Evolutionary conservation across 257 asterid genomes (phyloP).

Genomic region (Plantago elongata): DNA sequence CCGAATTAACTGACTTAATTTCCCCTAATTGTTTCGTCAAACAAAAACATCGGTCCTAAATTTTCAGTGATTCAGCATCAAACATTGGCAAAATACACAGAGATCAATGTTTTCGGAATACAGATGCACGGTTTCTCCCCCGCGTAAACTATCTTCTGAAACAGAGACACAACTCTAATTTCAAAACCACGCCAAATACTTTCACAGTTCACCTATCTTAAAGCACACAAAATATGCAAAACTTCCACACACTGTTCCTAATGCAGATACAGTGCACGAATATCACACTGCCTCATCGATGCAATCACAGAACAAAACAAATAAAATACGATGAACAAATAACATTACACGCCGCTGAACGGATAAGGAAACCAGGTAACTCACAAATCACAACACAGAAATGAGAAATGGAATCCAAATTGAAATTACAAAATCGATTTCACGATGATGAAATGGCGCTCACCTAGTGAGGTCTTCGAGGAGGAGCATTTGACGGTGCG

Average conservation of each 20-base stretch:
- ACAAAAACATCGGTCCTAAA: no score
- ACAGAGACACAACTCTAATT: neutral
- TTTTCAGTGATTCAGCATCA: no score
- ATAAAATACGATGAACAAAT: neutral
- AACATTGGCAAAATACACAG: no score
- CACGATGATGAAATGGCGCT: neutral
- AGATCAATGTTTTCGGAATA: no score
- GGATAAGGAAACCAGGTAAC: neutral
- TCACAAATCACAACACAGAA: no score
- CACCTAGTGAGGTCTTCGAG: conserved; percentile 45
- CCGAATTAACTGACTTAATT: no score
- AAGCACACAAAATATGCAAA: neutral
- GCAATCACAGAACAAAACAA: neutral
- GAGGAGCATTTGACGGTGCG: conserved; percentile 49
- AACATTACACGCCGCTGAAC: neutral
- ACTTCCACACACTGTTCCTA: neutral
- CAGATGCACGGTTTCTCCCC: no score
- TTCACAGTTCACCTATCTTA: no score
- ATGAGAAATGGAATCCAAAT: neutral
- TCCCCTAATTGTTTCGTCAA: no score
- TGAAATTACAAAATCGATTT: neutral
- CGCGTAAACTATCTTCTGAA: no score
- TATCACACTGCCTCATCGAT: neutral
- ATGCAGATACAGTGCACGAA: neutral
- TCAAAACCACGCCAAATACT: neutral